These are phyloP conservation scores for Acarospora socialis DNA, from an alignment of 2,329 filamentous ascomycete species.

Conservation along the genomic window DNA sequence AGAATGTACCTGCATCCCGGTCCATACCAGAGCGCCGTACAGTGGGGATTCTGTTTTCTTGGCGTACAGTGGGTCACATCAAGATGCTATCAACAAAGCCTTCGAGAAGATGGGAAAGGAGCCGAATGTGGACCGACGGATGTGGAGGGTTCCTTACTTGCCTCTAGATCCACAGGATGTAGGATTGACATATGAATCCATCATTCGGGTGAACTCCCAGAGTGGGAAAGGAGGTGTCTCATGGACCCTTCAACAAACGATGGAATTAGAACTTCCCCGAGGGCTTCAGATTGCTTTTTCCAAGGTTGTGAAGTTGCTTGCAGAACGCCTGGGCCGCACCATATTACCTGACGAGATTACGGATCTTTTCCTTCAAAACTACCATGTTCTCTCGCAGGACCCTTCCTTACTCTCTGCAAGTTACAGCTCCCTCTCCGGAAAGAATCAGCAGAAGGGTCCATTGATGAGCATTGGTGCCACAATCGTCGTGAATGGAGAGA, in stretches of 20 bases:
- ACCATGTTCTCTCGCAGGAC: too few relatives aligned
- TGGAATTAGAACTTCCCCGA: slow-evolving; percentile 81
- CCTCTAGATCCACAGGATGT: slow-evolving; percentile 86
- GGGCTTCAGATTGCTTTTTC: slow-evolving; percentile 85
- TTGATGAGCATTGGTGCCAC: too few relatives aligned
- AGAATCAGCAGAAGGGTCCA: too few relatives aligned
- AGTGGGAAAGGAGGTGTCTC: slow-evolving; percentile 86
- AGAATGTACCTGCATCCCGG: slow-evolving; percentile 78
- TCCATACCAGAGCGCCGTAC: slow-evolving; percentile 81
- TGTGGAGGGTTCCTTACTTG: slow-evolving; percentile 78
- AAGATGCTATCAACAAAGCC: slow-evolving; percentile 92
- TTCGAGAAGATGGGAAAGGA: slow-evolving; percentile 50
- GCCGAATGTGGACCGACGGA: slow-evolving; percentile 46
- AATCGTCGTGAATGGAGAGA: too few relatives aligned
- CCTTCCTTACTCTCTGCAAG: too few relatives aligned
- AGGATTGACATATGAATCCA: slow-evolving; percentile 87
- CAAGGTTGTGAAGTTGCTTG: slow-evolving; percentile 65
- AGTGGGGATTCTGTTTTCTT: slow-evolving; percentile 83
- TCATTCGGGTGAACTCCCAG: slow-evolving; percentile 95
- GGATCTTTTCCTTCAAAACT: slow-evolving; percentile 69
- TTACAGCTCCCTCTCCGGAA: too few relatives aligned
- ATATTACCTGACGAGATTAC: slow-evolving; percentile 72
- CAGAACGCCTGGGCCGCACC: slow-evolving; percentile 69
- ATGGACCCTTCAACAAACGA: slow-evolving; percentile 78
- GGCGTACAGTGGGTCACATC: slow-evolving; percentile 82